A percentile compares a stretch with the other conserved stretches of the same genome.
Evolutionary conservation across 768 basidiomycete species (phyloP).

Genomic region (Trametes punicea): DNA sequence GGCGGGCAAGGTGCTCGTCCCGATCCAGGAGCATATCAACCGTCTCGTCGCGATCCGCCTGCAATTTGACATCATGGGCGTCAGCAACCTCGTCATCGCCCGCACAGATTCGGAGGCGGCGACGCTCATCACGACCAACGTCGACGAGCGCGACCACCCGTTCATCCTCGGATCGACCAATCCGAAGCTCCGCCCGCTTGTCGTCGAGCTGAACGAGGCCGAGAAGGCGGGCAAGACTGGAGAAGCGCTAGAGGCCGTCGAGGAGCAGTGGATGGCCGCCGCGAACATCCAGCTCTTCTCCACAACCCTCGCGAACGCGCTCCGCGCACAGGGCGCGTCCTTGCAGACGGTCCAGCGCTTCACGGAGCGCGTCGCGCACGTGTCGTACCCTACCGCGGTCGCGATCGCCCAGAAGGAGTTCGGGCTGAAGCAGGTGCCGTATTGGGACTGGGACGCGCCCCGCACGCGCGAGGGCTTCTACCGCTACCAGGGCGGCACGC

Average conservation of each 20-base stretch:
- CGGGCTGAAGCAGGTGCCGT: conserved; percentile 68
- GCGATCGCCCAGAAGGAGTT: conserved; percentile 77
- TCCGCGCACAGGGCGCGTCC: conserved; percentile 52
- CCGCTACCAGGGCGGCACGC: conserved; percentile 95
- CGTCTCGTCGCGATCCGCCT: conserved; percentile 95
- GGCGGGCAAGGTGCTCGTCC: conserved; percentile 96
- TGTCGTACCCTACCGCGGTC: conserved; percentile 67
- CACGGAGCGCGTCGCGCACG: conserved; percentile 55
- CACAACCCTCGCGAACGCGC: conserved; percentile 63
- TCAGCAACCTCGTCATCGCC: conserved; percentile 89
- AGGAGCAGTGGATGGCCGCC: conserved; percentile 80
- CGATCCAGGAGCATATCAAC: conserved; percentile 97
- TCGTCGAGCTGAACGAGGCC: conserved; percentile 78
- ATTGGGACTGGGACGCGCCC: conserved; percentile 95
- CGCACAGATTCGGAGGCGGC: conserved; percentile 98
- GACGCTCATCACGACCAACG: conserved; percentile 93
- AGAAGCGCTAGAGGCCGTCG: conserved; percentile 76
- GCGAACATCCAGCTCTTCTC: conserved; percentile 83
- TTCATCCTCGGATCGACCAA: conserved; percentile 96
- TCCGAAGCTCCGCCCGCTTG: conserved; percentile 62
- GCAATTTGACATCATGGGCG: conserved; percentile 98
- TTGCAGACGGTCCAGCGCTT: conserved; percentile 57
- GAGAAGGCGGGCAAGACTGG: conserved; percentile 80
- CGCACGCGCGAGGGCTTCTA: conserved; percentile 96
- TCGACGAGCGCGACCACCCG: conserved; percentile 94